Conservation (phyloP, 352 stramenopile species). For the Pythium aristosporum region DNA sequence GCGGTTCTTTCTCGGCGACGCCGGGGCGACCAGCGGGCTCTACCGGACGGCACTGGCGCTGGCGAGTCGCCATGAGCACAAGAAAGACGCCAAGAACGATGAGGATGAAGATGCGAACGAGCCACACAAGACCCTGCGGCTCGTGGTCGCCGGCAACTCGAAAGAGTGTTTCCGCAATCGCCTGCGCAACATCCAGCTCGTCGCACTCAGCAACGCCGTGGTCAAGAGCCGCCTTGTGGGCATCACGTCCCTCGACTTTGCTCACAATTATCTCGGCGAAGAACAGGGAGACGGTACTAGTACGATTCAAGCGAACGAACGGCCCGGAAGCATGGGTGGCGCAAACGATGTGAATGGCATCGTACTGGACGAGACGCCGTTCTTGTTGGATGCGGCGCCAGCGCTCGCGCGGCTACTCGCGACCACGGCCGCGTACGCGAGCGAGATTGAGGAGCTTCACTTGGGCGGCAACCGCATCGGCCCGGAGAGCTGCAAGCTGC, state of each 20-base stretch:
- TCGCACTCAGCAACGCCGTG: constrained; percentile 48
- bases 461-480: constrained; percentile 60
- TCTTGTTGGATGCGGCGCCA: constrained; percentile 44
- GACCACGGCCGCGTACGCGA: constrained; percentile 45
- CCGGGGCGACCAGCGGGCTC: constrained; percentile 35
- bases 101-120: background rate
- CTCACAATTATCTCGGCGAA: constrained; percentile 55
- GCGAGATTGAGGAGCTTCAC: constrained; percentile 51
- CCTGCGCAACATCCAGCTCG: constrained; percentile 66
- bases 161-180: constrained; percentile 57
- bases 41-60: constrained; percentile 47
- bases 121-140: constrained; percentile 4
- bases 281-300: constrained; percentile 8
- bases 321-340: constrained; percentile 24
- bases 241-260: constrained; percentile 45
- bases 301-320: too few species aligned
- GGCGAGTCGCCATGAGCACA: constrained; percentile 31
- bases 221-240: constrained; percentile 48
- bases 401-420: constrained; percentile 50
- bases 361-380: constrained; percentile 39
- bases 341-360: constrained; percentile 15
- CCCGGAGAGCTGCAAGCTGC: constrained; percentile 52
- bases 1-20: constrained; percentile 41
- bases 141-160: constrained; percentile 55
- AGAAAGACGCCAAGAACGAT: constrained; percentile 13